Conservation (phyloP, 1,284 basidiomycete species). For the Phlebopus sp. region DNA sequence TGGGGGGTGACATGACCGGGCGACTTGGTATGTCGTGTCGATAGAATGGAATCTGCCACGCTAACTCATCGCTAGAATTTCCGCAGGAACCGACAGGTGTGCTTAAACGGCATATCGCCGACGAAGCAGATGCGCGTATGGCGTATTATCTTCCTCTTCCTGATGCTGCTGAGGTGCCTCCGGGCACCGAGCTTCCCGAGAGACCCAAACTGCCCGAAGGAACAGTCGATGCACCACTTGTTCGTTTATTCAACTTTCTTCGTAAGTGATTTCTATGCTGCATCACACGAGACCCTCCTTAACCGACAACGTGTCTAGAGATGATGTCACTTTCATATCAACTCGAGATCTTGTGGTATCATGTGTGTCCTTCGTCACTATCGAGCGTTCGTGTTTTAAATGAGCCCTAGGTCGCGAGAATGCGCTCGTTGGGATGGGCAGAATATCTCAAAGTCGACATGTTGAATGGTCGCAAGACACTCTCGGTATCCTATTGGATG, state of each 20-base stretch:
- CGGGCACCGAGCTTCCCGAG: constrained; percentile 45
- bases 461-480: constrained; percentile 58
- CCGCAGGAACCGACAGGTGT: constrained; percentile 60
- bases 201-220: constrained; percentile 57
- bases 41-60: not conserved
- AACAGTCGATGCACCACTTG: constrained; percentile 70
- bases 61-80: constrained; percentile 49
- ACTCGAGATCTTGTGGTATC: constrained; percentile 77
- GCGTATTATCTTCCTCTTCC: constrained; percentile 56
- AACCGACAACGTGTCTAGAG: constrained; percentile 43
- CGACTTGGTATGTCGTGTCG: constrained; percentile 50
- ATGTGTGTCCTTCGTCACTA: constrained; percentile 41
- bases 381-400: not conserved
- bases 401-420: constrained; percentile 55
- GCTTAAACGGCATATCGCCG: constrained; percentile 67
- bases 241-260: constrained; percentile 76
- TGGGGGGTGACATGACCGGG: constrained; percentile 70
- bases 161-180: constrained; percentile 37
- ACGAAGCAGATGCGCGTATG: constrained; percentile 67
- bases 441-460: constrained; percentile 66
- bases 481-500: constrained; percentile 77
- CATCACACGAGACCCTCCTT: constrained; percentile 1
- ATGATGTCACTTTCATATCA: constrained; percentile 85
- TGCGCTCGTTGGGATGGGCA: constrained; percentile 77
- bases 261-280: constrained; percentile 47